Evolutionary conservation across 2,329 filamentous ascomycete species (phyloP).

Genomic region (Knufia fluminis): DNA sequence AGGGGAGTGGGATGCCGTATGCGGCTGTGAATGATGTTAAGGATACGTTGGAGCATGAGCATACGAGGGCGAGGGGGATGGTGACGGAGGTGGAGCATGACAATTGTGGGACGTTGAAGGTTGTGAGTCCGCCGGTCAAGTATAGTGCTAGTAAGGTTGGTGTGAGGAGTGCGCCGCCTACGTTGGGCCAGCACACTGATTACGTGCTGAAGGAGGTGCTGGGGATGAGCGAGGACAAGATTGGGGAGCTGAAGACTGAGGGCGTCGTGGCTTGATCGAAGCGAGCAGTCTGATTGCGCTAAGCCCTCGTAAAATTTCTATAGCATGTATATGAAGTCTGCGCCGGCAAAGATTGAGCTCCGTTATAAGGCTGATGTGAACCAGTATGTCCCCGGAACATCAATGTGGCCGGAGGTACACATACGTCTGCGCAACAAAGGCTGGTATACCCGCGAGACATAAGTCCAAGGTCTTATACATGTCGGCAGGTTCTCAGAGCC

Average conservation of each 20-base stretch:
- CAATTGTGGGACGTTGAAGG: slow-evolving; percentile 71
- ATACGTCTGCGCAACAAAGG: too few species aligned
- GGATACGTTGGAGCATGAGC: slow-evolving; percentile 69
- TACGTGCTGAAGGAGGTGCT: slow-evolving; percentile 61
- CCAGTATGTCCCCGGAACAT: too few species aligned
- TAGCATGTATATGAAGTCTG: too few species aligned
- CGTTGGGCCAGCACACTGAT: slow-evolving; percentile 76
- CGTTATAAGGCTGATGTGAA: too few species aligned
- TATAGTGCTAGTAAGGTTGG: slow-evolving; percentile 74
- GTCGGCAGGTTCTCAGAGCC: too few species aligned
- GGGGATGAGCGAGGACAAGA: slow-evolving; percentile 49
- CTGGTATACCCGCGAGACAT: too few species aligned
- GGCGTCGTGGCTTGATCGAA: slow-evolving; percentile 57
- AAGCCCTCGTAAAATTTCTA: too few species aligned
- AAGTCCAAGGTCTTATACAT: too few species aligned
- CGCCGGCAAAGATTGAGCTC: too few species aligned
- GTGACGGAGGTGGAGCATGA: slow-evolving; percentile 78
- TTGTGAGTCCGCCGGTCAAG: slow-evolving; percentile 92
- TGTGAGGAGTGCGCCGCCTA: slow-evolving; percentile 70
- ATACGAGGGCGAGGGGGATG: slow-evolving; percentile 76
- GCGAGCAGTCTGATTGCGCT: too few species aligned
- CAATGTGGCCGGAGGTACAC: too few species aligned
- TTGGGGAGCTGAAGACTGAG: slow-evolving; percentile 52
- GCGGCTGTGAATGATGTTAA: slow-evolving; percentile 91
- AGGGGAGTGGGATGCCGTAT: slow-evolving; percentile 89